Percentiles rank a stretch among this genome's conserved stretches.
Evolutionary conservation across 2,329 filamentous ascomycete species (phyloP).

Genomic region (Pseudogymnoascus sp.): DNA sequence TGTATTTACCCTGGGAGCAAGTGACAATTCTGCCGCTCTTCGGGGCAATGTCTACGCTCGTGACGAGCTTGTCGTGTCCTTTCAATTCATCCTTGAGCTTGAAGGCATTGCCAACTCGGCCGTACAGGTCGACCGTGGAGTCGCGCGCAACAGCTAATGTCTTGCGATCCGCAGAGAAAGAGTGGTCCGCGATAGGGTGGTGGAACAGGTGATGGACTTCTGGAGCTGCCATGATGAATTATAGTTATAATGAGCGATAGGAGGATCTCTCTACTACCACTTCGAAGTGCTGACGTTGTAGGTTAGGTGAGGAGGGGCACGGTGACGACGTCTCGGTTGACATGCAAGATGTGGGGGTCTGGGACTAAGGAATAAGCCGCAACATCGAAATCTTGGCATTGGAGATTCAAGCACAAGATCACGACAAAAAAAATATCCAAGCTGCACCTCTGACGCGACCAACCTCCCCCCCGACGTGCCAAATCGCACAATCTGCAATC

Average conservation of each 20-base stretch:
- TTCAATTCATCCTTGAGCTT: conserved; percentile 85
- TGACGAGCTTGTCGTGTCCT: conserved; percentile 95
- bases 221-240: conserved; percentile 64
- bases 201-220: conserved; percentile 98
- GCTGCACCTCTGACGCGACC: not conserved
- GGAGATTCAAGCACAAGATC: conserved; percentile 9
- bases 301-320: conserved; percentile 6
- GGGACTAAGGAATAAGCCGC: conserved; percentile 2
- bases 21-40: conserved; percentile 89
- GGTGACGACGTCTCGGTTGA: conserved; percentile 10
- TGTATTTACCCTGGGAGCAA: conserved; percentile 74
- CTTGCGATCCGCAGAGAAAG: conserved; percentile 86
- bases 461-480: not conserved
- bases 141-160: conserved; percentile 88
- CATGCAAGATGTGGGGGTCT: not conserved
- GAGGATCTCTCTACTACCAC: conserved; percentile 98
- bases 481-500: conserved; percentile 9
- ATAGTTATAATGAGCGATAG: conserved; percentile 49
- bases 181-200: conserved; percentile 92
- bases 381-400: conserved; percentile 11
- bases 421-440: not conserved
- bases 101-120: conserved; percentile 64
- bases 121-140: conserved; percentile 82
- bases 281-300: conserved; percentile 10
- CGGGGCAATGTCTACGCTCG: conserved; percentile 90